phyloP scores from a whole-genome alignment of 495 filamentous ascomycete species.

The Bacidia gigantensis region DNA sequence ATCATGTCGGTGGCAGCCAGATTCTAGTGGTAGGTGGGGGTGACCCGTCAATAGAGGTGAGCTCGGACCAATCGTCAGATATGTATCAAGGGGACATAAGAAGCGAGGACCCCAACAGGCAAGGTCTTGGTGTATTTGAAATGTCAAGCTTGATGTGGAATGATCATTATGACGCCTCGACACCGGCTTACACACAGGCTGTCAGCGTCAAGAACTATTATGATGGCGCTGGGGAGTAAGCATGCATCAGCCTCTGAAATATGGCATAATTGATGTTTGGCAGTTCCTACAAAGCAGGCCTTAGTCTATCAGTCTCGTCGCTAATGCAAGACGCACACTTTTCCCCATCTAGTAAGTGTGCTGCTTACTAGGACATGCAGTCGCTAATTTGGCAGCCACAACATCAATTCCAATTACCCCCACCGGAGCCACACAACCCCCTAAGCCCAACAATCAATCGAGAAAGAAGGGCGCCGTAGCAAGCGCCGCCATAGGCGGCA shows the following conservation, averaged over 20 bases:
- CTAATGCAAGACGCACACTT: neutral
- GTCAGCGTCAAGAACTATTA: constrained; percentile 1
- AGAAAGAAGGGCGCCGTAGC: constrained; percentile 4
- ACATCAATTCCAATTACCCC: neutral
- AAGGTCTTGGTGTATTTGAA: constrained; percentile 16
- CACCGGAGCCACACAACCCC: neutral
- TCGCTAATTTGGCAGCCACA: neutral
- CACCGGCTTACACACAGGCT: constrained; percentile 3
- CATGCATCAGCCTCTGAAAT: too few species aligned
- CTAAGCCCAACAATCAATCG: neutral
- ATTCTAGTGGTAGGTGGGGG: constrained; percentile 11
- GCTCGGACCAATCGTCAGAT: neutral
- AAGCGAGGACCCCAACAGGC: constrained; percentile 4
- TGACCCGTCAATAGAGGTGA: neutral
- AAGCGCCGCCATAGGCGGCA: neutral
- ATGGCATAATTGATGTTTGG: neutral
- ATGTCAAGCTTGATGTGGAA: constrained; percentile 2
- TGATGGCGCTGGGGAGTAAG: neutral
- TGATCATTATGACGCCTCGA: constrained; percentile 3
- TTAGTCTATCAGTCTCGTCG: constrained; percentile 1
- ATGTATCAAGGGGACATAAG: neutral
- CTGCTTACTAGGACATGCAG: neutral
- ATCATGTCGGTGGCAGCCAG: constrained; percentile 11
- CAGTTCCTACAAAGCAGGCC: neutral
- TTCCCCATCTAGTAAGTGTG: neutral